Percentiles rank a stretch among this genome's conserved stretches.
These are phyloP conservation scores for Mycotypha africana DNA, from an alignment of 371 early-diverging fungal genomes.

Conservation along the genomic window DNA sequence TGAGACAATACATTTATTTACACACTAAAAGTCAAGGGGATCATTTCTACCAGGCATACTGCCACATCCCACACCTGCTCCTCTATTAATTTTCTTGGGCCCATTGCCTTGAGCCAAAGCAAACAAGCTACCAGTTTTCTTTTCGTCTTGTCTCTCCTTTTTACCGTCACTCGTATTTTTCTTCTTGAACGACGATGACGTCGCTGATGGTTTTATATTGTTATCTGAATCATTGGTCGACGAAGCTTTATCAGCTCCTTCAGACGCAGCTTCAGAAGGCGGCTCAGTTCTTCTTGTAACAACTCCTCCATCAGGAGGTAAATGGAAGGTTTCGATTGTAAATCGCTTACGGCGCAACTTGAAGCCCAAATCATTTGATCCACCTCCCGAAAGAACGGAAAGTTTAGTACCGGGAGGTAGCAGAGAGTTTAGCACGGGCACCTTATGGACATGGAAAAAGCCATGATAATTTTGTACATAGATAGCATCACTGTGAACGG, in stretches of 20 bases:
- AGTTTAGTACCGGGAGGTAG: slow-evolving; percentile 68
- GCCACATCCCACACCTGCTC: slow-evolving; percentile 38
- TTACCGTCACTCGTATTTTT: not conserved
- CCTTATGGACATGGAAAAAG: slow-evolving; percentile 78
- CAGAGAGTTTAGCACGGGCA: slow-evolving; percentile 75
- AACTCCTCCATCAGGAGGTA: slow-evolving; percentile 89
- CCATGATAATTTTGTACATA: slow-evolving; percentile 82
- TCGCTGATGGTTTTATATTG: too few relatives aligned
- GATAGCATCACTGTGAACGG: slow-evolving; percentile 36
- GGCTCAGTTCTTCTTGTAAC: slow-evolving; percentile 60
- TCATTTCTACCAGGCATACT: slow-evolving; percentile 37
- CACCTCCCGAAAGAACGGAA: slow-evolving; percentile 58
- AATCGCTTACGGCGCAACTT: slow-evolving; percentile 85
- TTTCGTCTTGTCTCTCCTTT: too few relatives aligned
- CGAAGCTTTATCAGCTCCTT: not conserved
- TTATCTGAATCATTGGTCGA: slow-evolving; percentile 1
- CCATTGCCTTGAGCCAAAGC: slow-evolving; percentile 18
- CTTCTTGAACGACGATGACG: too few relatives aligned
- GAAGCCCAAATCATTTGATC: slow-evolving; percentile 76
- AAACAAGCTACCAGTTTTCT: not conserved
- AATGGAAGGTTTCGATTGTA: slow-evolving; percentile 83
- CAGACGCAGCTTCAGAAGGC: slow-evolving; percentile 2
- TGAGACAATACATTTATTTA: too few relatives aligned
- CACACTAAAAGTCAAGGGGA: slow-evolving; percentile 43
- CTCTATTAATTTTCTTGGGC: slow-evolving; percentile 16